These are phyloP conservation scores for Floccularia luteovirens DNA, from an alignment of 768 basidiomycete genomes.

Conservation along the genomic window DNA sequence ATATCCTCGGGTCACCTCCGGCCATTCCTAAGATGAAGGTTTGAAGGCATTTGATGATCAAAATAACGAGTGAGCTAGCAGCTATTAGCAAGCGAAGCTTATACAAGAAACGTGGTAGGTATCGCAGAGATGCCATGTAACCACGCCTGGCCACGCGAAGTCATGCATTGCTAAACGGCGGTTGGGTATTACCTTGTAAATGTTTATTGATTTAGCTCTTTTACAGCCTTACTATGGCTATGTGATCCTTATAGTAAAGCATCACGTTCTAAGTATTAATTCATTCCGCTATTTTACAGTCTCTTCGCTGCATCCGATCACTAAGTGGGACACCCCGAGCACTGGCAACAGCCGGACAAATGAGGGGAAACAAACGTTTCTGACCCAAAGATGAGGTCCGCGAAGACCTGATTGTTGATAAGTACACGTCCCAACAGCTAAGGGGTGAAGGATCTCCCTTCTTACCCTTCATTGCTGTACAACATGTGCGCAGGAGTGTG, in stretches of 20 bases:
- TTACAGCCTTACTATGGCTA: too few species aligned
- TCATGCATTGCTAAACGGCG: too few species aligned
- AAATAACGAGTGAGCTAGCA: constrained; percentile 47
- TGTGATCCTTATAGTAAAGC: too few species aligned
- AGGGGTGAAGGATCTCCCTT: constrained; percentile 31
- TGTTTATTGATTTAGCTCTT: too few species aligned
- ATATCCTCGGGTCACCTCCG: constrained; percentile 52
- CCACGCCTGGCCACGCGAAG: too few species aligned
- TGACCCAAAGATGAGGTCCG: constrained; percentile 21
- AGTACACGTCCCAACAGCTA: constrained; percentile 36
- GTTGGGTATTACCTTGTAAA: too few species aligned
- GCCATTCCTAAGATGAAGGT: constrained; percentile 54
- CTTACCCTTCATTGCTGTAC: constrained; percentile 44
- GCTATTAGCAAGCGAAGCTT: constrained; percentile 49
- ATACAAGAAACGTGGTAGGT: constrained; percentile 62
- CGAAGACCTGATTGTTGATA: constrained; percentile 35
- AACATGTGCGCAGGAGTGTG: constrained; percentile 65
- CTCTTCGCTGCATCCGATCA: too few species aligned
- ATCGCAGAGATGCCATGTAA: too few species aligned
- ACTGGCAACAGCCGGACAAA: constrained; percentile 4
- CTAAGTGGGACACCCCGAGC: constrained; percentile 54
- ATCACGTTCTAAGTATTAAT: too few species aligned
- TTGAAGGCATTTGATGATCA: constrained; percentile 53
- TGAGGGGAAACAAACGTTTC: constrained; percentile 5
- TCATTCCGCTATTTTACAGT: too few species aligned